A percentile compares a stretch with the other conserved stretches of the same genome.
These are phyloP conservation scores for Talaromyces albobiverticillius DNA, from an alignment of 2,329 filamentous ascomycete species.

Conservation along the genomic window DNA sequence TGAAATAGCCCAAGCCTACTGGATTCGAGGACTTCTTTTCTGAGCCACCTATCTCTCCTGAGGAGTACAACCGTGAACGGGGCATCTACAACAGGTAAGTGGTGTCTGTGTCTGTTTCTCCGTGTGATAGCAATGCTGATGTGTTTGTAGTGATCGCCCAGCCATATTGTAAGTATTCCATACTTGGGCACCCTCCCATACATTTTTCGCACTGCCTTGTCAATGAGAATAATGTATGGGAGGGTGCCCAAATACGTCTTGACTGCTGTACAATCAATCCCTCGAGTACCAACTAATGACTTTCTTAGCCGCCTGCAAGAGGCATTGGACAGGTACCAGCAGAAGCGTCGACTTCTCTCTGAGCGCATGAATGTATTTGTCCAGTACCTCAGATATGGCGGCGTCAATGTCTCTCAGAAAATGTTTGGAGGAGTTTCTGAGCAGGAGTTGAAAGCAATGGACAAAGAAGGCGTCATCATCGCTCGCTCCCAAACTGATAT, in stretches of 20 bases:
- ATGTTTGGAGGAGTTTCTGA: constrained; percentile 63
- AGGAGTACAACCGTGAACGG: constrained; percentile 64
- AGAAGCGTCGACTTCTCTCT: constrained; percentile 69
- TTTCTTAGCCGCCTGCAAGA: constrained; percentile 71
- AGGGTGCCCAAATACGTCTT: too few relatives aligned
- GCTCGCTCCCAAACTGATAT: constrained; percentile 54
- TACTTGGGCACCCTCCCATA: background rate
- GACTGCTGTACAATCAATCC: too few relatives aligned
- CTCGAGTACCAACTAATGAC: constrained; percentile 21
- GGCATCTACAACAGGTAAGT: constrained; percentile 66
- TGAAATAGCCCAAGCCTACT: constrained; percentile 46
- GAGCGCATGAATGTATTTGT: constrained; percentile 65
- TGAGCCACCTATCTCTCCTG: constrained; percentile 73
- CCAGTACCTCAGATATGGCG: constrained; percentile 79
- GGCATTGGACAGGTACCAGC: constrained; percentile 77
- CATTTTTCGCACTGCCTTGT: too few relatives aligned
- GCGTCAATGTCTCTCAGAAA: constrained; percentile 63
- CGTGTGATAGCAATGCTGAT: constrained; percentile 15
- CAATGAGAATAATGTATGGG: too few relatives aligned
- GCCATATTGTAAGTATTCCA: constrained; percentile 55
- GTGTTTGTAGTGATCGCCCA: constrained; percentile 33
- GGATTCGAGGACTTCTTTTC: constrained; percentile 80
- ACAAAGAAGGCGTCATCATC: constrained; percentile 62
- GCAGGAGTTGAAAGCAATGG: constrained; percentile 60
- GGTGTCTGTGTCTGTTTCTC: background rate